Evolutionary conservation across 805 yeast species (phyloP).

Genomic region (Henningerozyma blattae): DNA sequence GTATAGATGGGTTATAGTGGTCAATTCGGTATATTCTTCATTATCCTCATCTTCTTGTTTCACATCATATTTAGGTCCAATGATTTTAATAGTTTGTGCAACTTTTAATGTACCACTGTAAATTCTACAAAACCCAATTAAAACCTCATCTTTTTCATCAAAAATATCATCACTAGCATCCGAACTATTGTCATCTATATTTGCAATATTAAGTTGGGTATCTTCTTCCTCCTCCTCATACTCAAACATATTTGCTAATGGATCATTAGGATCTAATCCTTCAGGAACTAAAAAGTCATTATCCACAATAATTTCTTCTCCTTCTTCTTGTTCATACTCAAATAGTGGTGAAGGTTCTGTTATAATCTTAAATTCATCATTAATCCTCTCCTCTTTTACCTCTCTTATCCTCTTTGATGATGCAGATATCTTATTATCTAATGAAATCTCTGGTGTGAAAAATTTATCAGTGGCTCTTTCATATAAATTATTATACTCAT

Average conservation of each 20-base stretch:
- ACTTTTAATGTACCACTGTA: conserved; percentile 71
- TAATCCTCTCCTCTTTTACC: neutral
- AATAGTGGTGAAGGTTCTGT: conserved; percentile 17
- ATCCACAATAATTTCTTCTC: conserved; percentile 10
- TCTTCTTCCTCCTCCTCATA: conserved; percentile 41
- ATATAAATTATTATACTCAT: conserved; percentile 11
- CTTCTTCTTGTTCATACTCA: conserved; percentile 11
- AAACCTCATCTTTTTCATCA: conserved; percentile 43
- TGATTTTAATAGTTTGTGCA: conserved; percentile 64
- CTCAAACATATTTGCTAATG: conserved; percentile 28
- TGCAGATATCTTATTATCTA: neutral
- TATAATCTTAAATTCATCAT: conserved; percentile 12
- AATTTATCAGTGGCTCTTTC: conserved; percentile 18
- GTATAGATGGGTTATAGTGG: conserved; percentile 57
- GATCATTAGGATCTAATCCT: conserved; percentile 27
- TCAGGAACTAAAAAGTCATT: conserved; percentile 15
- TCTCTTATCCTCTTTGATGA: too few species aligned
- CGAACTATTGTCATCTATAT: conserved; percentile 23
- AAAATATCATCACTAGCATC: conserved; percentile 36
- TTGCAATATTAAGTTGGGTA: too few species aligned
- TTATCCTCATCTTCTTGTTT: conserved; percentile 40
- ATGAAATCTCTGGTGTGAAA: conserved; percentile 14
- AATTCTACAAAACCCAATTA: conserved; percentile 81
- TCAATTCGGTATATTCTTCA: conserved; percentile 41
- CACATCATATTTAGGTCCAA: conserved; percentile 86